Conservation (phyloP, 140 eudicot species). For the Bidens hawaiensis region DNA sequence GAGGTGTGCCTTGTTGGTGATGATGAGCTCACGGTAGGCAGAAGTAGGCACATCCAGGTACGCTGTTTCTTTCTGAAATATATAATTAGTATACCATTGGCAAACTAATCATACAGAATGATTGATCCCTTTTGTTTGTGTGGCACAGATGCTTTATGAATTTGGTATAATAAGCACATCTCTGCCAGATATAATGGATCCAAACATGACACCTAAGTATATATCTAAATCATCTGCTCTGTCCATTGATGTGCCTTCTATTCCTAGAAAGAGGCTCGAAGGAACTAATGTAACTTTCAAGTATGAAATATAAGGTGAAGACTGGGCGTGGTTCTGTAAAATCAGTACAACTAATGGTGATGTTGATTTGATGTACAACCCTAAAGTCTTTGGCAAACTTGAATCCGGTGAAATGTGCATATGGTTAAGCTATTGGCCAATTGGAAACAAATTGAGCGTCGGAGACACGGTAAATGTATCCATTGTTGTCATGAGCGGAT, state of each 20-base stretch:
- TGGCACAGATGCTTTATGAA: conserved; percentile 25
- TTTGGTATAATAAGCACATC: conserved; percentile 21
- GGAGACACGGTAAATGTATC: conserved; percentile 18
- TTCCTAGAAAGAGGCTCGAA: conserved; percentile 2
- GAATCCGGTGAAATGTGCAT: conserved; percentile 5
- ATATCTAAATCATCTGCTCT: conserved; percentile 2
- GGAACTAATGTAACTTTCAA: conserved; percentile 20
- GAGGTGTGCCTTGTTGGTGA: conserved; percentile 23
- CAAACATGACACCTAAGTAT: background rate
- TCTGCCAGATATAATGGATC: conserved; percentile 17
- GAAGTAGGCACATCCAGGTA: conserved; percentile 23
- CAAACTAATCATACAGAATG: too few species aligned
- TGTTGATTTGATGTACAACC: conserved; percentile 23
- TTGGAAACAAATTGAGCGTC: background rate
- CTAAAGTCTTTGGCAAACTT: conserved; percentile 21
- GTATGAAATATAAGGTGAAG: conserved; percentile 5
- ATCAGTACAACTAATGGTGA: conserved; percentile 1
- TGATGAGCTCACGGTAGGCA: conserved; percentile 18
- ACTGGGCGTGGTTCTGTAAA: conserved; percentile 16
- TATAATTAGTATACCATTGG: background rate
- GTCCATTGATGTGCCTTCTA: conserved; percentile 16
- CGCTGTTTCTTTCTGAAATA: background rate
- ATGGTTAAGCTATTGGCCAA: conserved; percentile 26
- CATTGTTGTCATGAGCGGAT: conserved; percentile 15
- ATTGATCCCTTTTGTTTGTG: background rate